A percentile compares a stretch with the other conserved stretches of the same genome.
These are phyloP conservation scores for Carex scoparia DNA, from an alignment of 176 grass and related monocot species.

Conservation along the genomic window DNA sequence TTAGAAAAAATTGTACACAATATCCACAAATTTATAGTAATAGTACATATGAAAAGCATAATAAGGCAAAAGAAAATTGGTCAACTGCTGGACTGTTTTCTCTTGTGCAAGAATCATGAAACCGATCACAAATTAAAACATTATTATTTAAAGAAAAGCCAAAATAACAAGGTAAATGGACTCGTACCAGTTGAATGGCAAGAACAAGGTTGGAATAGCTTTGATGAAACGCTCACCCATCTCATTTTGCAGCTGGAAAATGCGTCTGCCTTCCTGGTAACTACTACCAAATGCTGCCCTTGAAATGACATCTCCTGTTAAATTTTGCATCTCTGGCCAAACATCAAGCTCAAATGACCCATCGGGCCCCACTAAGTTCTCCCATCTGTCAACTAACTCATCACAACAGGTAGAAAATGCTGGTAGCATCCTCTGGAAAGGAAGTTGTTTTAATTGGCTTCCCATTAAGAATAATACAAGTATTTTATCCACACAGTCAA, in stretches of 20 bases:
- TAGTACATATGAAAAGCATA: background rate
- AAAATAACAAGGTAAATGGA: constrained; percentile 17
- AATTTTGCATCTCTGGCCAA: constrained; percentile 55
- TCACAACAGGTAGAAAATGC: constrained; percentile 45
- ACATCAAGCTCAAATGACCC: constrained; percentile 47
- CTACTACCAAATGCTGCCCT: constrained; percentile 68
- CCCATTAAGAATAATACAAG: background rate
- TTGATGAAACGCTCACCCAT: constrained; percentile 26
- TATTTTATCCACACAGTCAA: background rate
- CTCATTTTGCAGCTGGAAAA: constrained; percentile 62
- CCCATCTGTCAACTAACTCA: constrained; percentile 59
- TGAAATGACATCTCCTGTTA: constrained; percentile 70
- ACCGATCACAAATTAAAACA: background rate
- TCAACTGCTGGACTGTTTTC: background rate
- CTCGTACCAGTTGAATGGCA: constrained; percentile 41
- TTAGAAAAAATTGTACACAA: background rate
- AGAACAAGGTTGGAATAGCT: constrained; percentile 27
- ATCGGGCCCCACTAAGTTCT: constrained; percentile 28
- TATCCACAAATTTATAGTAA: no score
- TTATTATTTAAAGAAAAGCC: background rate
- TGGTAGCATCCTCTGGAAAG: constrained; percentile 49
- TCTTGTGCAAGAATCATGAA: background rate
- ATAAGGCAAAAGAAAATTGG: background rate
- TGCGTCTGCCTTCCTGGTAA: constrained; percentile 51
- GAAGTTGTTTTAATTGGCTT: background rate